These are phyloP conservation scores for Cunninghamia lanceolata DNA, from an alignment of 75 land plant species.

Conservation along the genomic window DNA sequence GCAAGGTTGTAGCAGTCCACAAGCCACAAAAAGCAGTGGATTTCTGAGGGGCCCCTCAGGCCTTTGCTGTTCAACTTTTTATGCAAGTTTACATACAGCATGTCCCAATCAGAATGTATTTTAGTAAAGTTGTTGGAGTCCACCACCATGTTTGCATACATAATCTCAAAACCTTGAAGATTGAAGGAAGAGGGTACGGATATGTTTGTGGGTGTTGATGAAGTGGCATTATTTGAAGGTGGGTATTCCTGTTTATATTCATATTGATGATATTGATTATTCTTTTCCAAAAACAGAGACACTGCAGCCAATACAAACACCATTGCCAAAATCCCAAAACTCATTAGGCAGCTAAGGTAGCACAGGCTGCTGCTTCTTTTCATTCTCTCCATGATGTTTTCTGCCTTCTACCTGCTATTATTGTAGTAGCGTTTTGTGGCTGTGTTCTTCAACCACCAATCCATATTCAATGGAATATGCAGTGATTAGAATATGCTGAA, in stretches of 20 bases:
- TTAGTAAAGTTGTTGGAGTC: background rate
- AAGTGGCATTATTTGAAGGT: background rate
- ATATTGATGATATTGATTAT: background rate
- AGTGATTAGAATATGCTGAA: background rate
- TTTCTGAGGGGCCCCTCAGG: background rate
- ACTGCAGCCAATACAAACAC: background rate
- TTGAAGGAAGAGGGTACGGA: background rate
- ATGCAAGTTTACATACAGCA: background rate
- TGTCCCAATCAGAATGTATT: background rate
- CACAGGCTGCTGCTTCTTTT: background rate
- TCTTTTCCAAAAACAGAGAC: background rate
- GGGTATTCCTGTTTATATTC: background rate
- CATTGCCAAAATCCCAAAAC: background rate
- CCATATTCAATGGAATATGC: background rate
- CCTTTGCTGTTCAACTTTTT: background rate
- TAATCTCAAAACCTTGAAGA: background rate
- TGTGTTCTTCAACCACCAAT: background rate
- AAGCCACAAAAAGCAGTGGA: background rate
- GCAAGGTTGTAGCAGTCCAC: slow-evolving; percentile 1
- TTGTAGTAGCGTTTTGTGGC: background rate
- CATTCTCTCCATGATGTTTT: background rate
- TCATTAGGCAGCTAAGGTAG: background rate
- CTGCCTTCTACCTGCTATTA: background rate
- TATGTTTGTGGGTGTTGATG: background rate
- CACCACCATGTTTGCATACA: background rate